A percentile compares a stretch with the other conserved stretches of the same genome.
These are phyloP conservation scores for Fusarium dimerum DNA, from an alignment of 2,329 filamentous ascomycete species.

Conservation along the genomic window DNA sequence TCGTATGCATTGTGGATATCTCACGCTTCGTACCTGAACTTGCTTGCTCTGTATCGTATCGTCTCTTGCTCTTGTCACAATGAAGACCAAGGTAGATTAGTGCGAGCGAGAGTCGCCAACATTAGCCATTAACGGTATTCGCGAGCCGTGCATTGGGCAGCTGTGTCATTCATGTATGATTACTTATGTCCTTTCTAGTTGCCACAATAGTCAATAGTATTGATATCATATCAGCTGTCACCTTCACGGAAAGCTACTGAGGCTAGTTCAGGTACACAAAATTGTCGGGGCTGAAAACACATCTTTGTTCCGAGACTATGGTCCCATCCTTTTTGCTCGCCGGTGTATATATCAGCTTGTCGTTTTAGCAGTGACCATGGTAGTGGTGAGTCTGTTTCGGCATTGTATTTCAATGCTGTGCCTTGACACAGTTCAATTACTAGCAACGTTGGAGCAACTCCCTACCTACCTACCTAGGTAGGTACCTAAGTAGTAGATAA, in stretches of 20 bases:
- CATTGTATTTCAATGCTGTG: too few species aligned
- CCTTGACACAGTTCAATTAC: too few species aligned
- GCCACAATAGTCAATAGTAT: not conserved
- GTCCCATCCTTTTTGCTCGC: not conserved
- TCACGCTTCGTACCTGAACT: slow-evolving; percentile 15
- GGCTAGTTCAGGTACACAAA: not conserved
- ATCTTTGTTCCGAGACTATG: not conserved
- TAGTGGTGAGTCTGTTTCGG: too few species aligned
- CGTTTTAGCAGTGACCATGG: too few species aligned
- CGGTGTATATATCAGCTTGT: not conserved
- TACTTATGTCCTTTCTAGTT: not conserved
- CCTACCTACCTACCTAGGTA: not conserved
- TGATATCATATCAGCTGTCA: not conserved
- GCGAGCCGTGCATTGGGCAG: too few species aligned
- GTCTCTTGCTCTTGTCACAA: not conserved
- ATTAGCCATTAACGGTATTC: too few species aligned
- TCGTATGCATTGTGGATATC: slow-evolving; percentile 1
- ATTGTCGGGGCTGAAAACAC: not conserved
- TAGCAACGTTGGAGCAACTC: too few species aligned
- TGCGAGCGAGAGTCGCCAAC: too few species aligned
- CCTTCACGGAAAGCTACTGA: not conserved
- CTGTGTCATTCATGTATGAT: not conserved
- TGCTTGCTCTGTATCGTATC: slow-evolving; percentile 10
- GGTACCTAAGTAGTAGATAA: too few species aligned
- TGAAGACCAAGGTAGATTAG: too few species aligned